Percentiles rank a stretch among this genome's conserved stretches.
Conservation (phyloP, 495 filamentous ascomycete genomes). For the Usnea hakonensis region DNA sequence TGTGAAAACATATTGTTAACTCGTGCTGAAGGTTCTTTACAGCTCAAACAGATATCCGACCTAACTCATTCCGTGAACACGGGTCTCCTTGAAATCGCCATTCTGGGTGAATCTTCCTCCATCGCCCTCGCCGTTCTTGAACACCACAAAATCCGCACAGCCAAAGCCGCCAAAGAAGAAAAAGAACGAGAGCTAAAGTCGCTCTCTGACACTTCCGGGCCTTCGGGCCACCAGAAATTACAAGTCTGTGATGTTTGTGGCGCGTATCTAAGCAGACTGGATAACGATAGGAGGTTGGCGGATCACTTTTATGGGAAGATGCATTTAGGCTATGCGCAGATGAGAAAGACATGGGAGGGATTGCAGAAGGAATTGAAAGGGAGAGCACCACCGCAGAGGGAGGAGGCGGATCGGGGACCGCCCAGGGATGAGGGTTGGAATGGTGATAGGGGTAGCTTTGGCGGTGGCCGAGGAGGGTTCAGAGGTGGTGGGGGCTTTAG, state of each 20-base stretch:
- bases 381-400: slow-evolving; percentile 53
- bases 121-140: slow-evolving; percentile 78
- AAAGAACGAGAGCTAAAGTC: slow-evolving; percentile 85
- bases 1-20: neutral
- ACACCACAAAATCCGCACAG: slow-evolving; percentile 71
- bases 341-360: slow-evolving; percentile 84
- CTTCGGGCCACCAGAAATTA: slow-evolving; percentile 90
- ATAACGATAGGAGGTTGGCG: slow-evolving; percentile 87
- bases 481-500: slow-evolving; percentile 37
- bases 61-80: slow-evolving; percentile 69
- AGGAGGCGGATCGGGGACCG: slow-evolving; percentile 32
- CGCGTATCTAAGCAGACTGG: slow-evolving; percentile 81
- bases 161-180: slow-evolving; percentile 73
- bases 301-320: slow-evolving; percentile 99
- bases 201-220: slow-evolving; percentile 84
- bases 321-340: slow-evolving; percentile 96
- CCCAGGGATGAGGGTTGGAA: slow-evolving; percentile 42
- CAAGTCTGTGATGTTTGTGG: slow-evolving; percentile 98
- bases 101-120: slow-evolving; percentile 73
- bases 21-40: slow-evolving; percentile 12
- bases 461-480: slow-evolving; percentile 44
- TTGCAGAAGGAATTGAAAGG: slow-evolving; percentile 79
- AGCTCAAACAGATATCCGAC: slow-evolving; percentile 83
- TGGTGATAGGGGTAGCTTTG: slow-evolving; percentile 44
- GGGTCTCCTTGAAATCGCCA: slow-evolving; percentile 74